phyloP scores from a whole-genome alignment of 2,329 filamentous ascomycete genomes.

The Triangularia setosa region DNA sequence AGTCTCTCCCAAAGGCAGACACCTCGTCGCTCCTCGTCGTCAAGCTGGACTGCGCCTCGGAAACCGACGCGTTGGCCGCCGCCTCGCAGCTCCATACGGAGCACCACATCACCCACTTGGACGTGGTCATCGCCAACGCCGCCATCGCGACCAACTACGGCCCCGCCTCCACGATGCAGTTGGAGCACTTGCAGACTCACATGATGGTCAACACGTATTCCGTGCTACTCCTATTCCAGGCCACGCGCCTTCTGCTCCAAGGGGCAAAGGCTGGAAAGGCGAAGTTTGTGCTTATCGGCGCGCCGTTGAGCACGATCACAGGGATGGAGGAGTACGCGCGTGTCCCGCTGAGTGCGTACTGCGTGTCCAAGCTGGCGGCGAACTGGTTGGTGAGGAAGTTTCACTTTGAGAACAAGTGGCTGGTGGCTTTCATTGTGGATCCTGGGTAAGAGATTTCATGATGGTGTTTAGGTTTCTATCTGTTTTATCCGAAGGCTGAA shows the following conservation, averaged over 20 bases:
- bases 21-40: conserved; percentile 38
- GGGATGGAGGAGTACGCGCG: neutral
- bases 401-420: conserved; percentile 1
- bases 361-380: conserved; percentile 2
- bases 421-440: conserved; percentile 3
- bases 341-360: neutral
- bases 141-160: conserved; percentile 37
- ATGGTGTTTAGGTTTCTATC: no score
- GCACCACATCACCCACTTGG: conserved; percentile 39
- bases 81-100: conserved; percentile 32
- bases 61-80: conserved; percentile 30
- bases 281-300: conserved; percentile 39
- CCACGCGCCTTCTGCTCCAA: conserved; percentile 36
- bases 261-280: conserved; percentile 25
- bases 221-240: conserved; percentile 42
- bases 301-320: conserved; percentile 6
- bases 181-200: conserved; percentile 36
- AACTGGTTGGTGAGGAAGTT: neutral
- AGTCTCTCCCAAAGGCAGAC: conserved; percentile 33
- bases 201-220: conserved; percentile 42
- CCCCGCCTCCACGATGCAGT: conserved; percentile 30
- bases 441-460: neutral
- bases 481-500: no score
- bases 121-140: conserved; percentile 52
- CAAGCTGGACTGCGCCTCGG: conserved; percentile 38